These are phyloP conservation scores for Macrophomina pseudophaseolina DNA, from an alignment of 2,329 filamentous ascomycete species.

Conservation along the genomic window DNA sequence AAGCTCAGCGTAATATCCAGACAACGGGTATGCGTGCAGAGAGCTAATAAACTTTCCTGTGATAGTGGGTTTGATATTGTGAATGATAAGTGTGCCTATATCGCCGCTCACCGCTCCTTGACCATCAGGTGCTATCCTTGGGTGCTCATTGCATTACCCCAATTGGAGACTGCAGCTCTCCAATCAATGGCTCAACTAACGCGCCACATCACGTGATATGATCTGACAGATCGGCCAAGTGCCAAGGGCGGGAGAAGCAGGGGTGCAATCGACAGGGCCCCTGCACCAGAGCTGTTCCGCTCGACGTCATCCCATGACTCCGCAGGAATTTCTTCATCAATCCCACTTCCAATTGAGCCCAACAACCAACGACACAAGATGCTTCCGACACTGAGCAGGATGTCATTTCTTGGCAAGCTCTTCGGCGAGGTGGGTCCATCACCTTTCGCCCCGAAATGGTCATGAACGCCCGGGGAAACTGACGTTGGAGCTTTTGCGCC, in stretches of 20 bases:
- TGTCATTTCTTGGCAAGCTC: slow-evolving; percentile 14
- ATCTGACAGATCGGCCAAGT: neutral
- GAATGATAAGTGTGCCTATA: too few species aligned
- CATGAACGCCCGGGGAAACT: neutral
- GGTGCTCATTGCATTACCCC: neutral
- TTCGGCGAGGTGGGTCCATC: slow-evolving; percentile 27
- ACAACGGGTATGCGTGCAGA: neutral
- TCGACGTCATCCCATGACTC: slow-evolving; percentile 27
- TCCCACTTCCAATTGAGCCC: neutral
- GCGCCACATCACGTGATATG: neutral
- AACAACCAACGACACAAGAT: slow-evolving; percentile 1
- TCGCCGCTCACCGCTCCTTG: too few species aligned
- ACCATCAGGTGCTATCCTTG: neutral
- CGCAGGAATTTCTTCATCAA: neutral
- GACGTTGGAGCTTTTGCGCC: neutral
- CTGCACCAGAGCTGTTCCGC: slow-evolving; percentile 7
- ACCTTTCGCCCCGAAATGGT: slow-evolving; percentile 1
- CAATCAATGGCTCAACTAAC: too few species aligned
- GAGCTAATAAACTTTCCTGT: too few species aligned
- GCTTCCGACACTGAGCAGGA: slow-evolving; percentile 23
- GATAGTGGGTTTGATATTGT: too few species aligned
- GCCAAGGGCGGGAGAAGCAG: neutral
- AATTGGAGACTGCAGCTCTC: neutral
- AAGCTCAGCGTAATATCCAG: neutral
- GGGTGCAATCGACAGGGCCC: slow-evolving; percentile 20